phyloP scores from a whole-genome alignment of 371 early-diverging fungal species.

The Mucor lusitanicus region DNA sequence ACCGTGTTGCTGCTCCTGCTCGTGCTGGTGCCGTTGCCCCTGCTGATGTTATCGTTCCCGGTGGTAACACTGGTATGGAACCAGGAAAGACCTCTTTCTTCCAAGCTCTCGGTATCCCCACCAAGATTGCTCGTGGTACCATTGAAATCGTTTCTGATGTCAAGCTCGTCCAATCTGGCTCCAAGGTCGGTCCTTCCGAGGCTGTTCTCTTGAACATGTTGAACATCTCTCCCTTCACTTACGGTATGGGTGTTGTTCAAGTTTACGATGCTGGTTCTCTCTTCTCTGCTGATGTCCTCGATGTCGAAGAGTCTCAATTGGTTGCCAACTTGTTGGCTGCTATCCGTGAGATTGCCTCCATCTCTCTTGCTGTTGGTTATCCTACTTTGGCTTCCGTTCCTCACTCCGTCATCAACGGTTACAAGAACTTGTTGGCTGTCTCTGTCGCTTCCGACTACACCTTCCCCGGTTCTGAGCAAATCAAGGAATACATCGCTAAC shows the following conservation, averaged over 20 bases:
- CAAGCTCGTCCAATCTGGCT: conserved; percentile 88
- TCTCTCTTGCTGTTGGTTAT: conserved; percentile 94
- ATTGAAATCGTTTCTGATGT: conserved; percentile 99
- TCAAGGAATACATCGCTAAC: conserved; percentile 91
- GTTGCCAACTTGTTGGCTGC: conserved; percentile 79
- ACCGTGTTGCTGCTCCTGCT: conserved; percentile 99
- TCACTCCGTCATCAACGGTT: conserved; percentile 95
- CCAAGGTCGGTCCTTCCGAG: conserved; percentile 99
- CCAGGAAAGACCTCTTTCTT: conserved; percentile 99
- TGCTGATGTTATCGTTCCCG: conserved; percentile 94
- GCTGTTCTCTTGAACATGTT: conserved; percentile 99
- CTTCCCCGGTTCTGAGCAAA: conserved; percentile 89
- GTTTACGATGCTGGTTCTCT: conserved; percentile 95
- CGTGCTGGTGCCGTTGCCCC: conserved; percentile 98
- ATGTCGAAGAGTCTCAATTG: conserved; percentile 90
- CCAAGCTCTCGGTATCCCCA: conserved; percentile 99
- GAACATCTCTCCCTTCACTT: conserved; percentile 99
- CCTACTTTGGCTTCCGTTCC: conserved; percentile 97
- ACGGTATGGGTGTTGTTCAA: conserved; percentile 94
- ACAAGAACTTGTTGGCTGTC: conserved; percentile 94
- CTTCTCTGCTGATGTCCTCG: conserved; percentile 92
- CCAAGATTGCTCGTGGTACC: conserved; percentile 99
- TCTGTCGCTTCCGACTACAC: conserved; percentile 93
- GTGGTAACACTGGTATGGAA: conserved; percentile 99
- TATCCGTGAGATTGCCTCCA: conserved; percentile 87